Conservation (phyloP, 768 basidiomycete species). For the Tulasnella sp. region DNA sequence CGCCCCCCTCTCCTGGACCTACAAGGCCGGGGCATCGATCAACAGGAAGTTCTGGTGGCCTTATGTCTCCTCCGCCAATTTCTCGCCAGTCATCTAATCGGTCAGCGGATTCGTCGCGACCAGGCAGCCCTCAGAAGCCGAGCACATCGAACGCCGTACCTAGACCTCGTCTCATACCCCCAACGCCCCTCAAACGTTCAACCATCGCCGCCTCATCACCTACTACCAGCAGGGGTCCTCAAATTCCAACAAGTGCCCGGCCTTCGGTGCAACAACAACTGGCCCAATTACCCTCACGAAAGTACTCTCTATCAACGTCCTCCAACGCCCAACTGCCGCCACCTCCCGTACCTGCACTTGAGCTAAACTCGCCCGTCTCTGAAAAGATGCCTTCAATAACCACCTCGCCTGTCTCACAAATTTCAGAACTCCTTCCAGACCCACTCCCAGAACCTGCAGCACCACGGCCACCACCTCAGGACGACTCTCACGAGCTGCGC, state of each 20-base stretch:
- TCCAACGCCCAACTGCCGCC: background rate
- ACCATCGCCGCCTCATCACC: conserved; percentile 18
- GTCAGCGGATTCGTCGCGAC: conserved; percentile 42
- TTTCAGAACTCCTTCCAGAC: background rate
- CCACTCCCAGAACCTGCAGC: background rate
- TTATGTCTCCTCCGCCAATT: conserved; percentile 6
- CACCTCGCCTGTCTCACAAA: background rate
- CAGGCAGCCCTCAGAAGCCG: conserved; percentile 32
- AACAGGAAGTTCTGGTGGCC: background rate
- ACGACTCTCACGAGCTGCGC: conserved; percentile 66
- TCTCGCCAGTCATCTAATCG: conserved; percentile 17
- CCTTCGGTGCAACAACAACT: conserved; percentile 27
- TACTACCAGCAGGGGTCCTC: background rate
- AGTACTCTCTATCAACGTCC: background rate
- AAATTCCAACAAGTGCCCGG: conserved; percentile 25
- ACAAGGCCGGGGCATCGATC: conserved; percentile 11
- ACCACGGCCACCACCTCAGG: background rate
- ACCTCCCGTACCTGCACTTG: background rate
- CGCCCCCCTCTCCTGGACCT: background rate
- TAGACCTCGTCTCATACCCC: conserved; percentile 32
- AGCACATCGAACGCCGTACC: conserved; percentile 12
- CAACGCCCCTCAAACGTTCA: conserved; percentile 50
- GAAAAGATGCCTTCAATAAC: background rate
- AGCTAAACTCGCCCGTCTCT: background rate
- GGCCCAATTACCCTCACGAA: conserved; percentile 2